A percentile compares a stretch with the other conserved stretches of the same genome.
Evolutionary conservation across 176 grass and related monocot genomes (phyloP).

Genomic region (Cenchrus americanus): DNA sequence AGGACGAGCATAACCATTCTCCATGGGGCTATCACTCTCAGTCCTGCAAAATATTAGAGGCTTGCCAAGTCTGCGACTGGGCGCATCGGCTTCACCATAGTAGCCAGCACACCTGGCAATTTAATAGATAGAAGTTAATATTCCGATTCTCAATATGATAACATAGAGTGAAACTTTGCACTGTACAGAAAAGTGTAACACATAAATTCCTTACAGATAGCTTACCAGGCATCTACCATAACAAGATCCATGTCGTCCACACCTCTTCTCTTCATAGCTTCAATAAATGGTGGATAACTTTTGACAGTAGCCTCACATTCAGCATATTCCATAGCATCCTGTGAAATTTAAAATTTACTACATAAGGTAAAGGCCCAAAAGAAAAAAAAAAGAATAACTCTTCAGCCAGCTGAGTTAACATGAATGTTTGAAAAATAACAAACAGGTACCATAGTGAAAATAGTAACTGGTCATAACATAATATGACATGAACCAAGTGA

Average conservation of each 20-base stretch:
- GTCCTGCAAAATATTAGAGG: constrained; percentile 99
- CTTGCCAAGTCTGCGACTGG: constrained; percentile 87
- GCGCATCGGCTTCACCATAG: constrained; percentile 80
- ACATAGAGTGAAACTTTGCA: constrained; percentile 6
- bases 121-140: constrained; percentile 11
- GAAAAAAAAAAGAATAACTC: neutral
- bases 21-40: constrained; percentile 97
- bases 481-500: constrained; percentile 4
- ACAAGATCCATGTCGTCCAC: constrained; percentile 99
- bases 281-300: constrained; percentile 88
- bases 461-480: neutral
- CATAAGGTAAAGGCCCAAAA: constrained; percentile 13
- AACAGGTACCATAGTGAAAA: neutral
- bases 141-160: constrained; percentile 16
- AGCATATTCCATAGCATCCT: constrained; percentile 99
- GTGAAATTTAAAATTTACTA: constrained; percentile 35
- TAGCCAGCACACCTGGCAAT: constrained; percentile 88
- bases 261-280: constrained; percentile 99
- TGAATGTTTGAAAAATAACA: constrained; percentile 35
- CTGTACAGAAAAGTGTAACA: neutral
- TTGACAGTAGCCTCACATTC: constrained; percentile 98
- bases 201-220: neutral
- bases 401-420: neutral
- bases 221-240: constrained; percentile 99
- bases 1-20: constrained; percentile 98